Evolutionary conservation across 352 stramenopile genomes (phyloP), one percentile per base, ranked within the genome.

Genomic region (Thalassiosira gravida): DNA sequence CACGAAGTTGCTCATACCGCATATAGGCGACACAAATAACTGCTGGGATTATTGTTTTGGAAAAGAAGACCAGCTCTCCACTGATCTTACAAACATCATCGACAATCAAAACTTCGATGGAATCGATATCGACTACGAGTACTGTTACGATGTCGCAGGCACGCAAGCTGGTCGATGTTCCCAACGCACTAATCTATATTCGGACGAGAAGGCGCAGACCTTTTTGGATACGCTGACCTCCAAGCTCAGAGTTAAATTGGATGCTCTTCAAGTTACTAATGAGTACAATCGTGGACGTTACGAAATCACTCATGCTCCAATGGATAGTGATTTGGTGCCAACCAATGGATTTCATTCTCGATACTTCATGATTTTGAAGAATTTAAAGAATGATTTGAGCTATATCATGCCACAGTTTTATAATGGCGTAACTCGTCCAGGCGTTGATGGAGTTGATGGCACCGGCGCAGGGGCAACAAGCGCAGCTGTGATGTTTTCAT

Each of bases 11-110:
- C 32, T 39, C 11, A 11, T 39, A 39, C 5, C 11, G 32, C n/a
- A 50, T 50, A 66, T 30, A 70, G 70, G 78, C 29, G 74, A 86
- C 49, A 20, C 74, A 11, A 88, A 90, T 47, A 85, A 92, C 63
- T 90, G 86, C 29, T 92, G 86, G 83, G 83, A 92, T n/a, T 87
- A 92, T 44, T 92, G 83, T 37, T 92, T 85, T 61, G 86, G 83
- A 25, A 82, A 75, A 58, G 82, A 92, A 73, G 74, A 77, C 22
- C 25, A 81, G 35, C 62, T 92, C 18, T 71, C 79, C 3, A 80
- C 59, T 47, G 42, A 65, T 1, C 69, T 91, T 11, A 77, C 79
- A 1, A 55, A 46, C 14, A 83, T 90, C 67, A 62, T 89, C 1
- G 53, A 80, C 13, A 79, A 77, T 44, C 73, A 89, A 68, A 50